These are phyloP conservation scores for Hirsutella minnesotensis DNA, from an alignment of 2,329 filamentous ascomycete species.

Conservation along the genomic window DNA sequence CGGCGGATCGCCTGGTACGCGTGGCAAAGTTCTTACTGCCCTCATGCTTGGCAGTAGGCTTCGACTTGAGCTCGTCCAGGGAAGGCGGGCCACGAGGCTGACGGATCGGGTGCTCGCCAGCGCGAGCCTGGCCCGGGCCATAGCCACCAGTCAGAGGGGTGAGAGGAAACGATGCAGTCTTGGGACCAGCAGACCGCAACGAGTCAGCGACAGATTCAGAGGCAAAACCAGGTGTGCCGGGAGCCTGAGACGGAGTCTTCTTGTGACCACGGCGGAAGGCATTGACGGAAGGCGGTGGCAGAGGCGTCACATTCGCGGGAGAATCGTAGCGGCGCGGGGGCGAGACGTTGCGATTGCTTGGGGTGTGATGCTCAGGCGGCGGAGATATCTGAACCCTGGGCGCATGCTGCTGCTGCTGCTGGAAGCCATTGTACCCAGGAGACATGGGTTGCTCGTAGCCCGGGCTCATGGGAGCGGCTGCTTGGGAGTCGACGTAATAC, in stretches of 20 bases:
- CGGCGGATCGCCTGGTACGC: slow-evolving; percentile 81
- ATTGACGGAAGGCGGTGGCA: slow-evolving; percentile 80
- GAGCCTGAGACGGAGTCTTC: slow-evolving; percentile 69
- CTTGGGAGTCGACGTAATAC: slow-evolving; percentile 62
- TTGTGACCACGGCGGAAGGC: slow-evolving; percentile 91
- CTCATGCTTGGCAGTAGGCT: slow-evolving; percentile 85
- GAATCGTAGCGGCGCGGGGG: slow-evolving; percentile 57
- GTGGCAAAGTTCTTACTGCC: slow-evolving; percentile 96
- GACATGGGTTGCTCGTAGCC: slow-evolving; percentile 32
- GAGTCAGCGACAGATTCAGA: slow-evolving; percentile 27
- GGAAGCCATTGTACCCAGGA: slow-evolving; percentile 18
- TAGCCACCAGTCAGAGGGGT: slow-evolving; percentile 78
- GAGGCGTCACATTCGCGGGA: slow-evolving; percentile 54
- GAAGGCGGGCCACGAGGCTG: slow-evolving; percentile 88
- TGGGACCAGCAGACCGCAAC: slow-evolving; percentile 55
- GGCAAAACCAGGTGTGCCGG: slow-evolving; percentile 30
- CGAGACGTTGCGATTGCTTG: slow-evolving; percentile 46
- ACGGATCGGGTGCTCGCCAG: slow-evolving; percentile 85
- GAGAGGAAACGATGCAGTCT: slow-evolving; percentile 66
- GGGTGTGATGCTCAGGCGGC: slow-evolving; percentile 46
- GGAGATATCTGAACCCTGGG: slow-evolving; percentile 77
- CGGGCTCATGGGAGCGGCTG: slow-evolving; percentile 25
- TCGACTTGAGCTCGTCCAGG: slow-evolving; percentile 78
- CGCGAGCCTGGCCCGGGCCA: slow-evolving; percentile 82
- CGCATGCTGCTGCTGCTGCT: slow-evolving; percentile 32